These are phyloP conservation scores for Pisolithus sp. DNA, from an alignment of 768 basidiomycete species.

Conservation along the genomic window DNA sequence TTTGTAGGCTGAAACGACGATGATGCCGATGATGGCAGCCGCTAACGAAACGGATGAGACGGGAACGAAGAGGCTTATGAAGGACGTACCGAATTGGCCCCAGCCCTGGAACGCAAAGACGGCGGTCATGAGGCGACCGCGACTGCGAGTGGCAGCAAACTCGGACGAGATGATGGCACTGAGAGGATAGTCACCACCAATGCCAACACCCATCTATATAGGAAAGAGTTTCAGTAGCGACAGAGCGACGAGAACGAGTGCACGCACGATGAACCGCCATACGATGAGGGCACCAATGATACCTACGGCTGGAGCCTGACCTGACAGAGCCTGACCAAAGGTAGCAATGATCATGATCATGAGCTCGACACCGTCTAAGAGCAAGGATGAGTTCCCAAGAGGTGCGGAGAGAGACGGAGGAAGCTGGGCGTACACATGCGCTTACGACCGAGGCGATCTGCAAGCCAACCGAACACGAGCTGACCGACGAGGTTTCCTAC, in stretches of 20 bases:
- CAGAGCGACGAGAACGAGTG: not conserved
- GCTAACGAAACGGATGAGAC: constrained; percentile 26
- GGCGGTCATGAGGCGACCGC: constrained; percentile 85
- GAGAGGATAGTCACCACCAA: constrained; percentile 87
- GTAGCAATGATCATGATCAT: constrained; percentile 79
- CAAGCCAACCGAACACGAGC: constrained; percentile 74
- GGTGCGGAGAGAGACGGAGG: not conserved
- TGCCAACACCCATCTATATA: constrained; percentile 65
- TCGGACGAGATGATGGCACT: constrained; percentile 85
- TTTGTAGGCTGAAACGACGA: constrained; percentile 68
- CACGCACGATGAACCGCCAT: constrained; percentile 70
- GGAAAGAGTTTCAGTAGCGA: not conserved
- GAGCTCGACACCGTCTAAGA: constrained; percentile 44
- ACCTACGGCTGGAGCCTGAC: constrained; percentile 55
- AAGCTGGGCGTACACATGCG: constrained; percentile 60
- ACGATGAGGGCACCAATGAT: constrained; percentile 74
- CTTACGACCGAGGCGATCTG: constrained; percentile 71
- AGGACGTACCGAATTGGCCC: constrained; percentile 66
- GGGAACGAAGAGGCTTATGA: not conserved
- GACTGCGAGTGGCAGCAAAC: constrained; percentile 69
- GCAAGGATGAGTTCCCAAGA: not conserved
- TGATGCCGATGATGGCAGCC: constrained; percentile 59
- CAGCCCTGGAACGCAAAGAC: constrained; percentile 86
- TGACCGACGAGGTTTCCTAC: constrained; percentile 73
- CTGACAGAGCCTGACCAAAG: constrained; percentile 75